Percentiles rank a stretch among this genome's conserved stretches.
Evolutionary conservation across 441 rosid genomes (phyloP).

Genomic region (Erodium chrysanthum): DNA sequence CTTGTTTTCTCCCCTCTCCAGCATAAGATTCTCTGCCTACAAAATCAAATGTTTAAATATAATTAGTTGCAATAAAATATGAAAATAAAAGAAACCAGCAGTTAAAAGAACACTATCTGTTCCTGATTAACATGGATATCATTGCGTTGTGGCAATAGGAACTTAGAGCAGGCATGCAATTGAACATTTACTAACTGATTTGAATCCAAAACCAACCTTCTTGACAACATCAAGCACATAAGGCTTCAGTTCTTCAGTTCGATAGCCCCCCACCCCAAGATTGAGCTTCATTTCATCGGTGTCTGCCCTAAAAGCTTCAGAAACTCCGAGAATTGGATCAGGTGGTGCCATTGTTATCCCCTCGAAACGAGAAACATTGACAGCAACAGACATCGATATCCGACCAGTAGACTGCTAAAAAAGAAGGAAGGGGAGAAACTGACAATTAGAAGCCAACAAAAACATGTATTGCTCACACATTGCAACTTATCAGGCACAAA

Average conservation of each 20-base stretch:
- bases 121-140: not conserved
- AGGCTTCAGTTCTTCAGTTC: conserved; percentile 89
- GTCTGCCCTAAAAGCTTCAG: conserved; percentile 90
- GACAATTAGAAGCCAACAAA: conserved; percentile 11
- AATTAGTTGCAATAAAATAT: conserved; percentile 8
- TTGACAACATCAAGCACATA: conserved; percentile 91
- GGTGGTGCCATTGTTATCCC: conserved; percentile 90
- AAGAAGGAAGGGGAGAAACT: not conserved
- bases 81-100: not conserved
- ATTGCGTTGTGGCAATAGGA: not conserved
- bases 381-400: conserved; percentile 54
- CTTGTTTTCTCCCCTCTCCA: conserved; percentile 81
- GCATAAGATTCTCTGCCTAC: conserved; percentile 83
- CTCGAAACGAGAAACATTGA: conserved; percentile 69
- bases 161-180: not conserved
- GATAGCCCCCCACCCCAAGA: conserved; percentile 94
- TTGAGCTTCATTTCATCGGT: conserved; percentile 69
- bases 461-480: not conserved
- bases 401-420: conserved; percentile 41
- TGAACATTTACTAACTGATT: not conserved
- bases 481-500: not conserved
- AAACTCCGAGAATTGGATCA: conserved; percentile 94
- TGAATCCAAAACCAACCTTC: conserved; percentile 40
- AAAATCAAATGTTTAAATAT: conserved; percentile 11
- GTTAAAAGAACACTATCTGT: not conserved